These are phyloP conservation scores for Hygrophoropsis aurantiaca DNA, from an alignment of 768 basidiomycete species.

Conservation along the genomic window DNA sequence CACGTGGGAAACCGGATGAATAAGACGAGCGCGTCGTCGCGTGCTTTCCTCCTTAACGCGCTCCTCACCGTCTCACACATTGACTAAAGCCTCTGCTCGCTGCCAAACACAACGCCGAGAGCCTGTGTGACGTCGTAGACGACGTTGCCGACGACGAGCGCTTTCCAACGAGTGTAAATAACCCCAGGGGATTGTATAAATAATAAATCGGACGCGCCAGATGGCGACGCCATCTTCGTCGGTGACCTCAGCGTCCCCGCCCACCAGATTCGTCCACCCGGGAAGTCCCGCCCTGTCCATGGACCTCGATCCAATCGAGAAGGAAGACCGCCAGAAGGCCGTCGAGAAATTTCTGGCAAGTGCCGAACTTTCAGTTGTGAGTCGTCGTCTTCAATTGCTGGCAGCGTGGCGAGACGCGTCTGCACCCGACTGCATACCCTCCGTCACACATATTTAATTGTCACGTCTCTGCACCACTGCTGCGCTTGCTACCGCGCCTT, in stretches of 20 bases:
- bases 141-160: slow-evolving; percentile 14
- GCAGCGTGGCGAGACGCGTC: slow-evolving; percentile 48
- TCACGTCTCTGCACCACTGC: slow-evolving; percentile 6
- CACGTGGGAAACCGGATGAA: slow-evolving; percentile 35
- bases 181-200: slow-evolving; percentile 33
- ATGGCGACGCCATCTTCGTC: slow-evolving; percentile 85
- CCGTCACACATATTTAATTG: slow-evolving; percentile 7
- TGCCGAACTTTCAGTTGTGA: slow-evolving; percentile 78
- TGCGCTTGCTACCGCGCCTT: slow-evolving; percentile 6
- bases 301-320: slow-evolving; percentile 44
- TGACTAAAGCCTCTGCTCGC: slow-evolving; percentile 34
- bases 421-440: slow-evolving; percentile 18
- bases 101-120: slow-evolving; percentile 31
- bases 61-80: slow-evolving; percentile 37
- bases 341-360: slow-evolving; percentile 76
- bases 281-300: slow-evolving; percentile 39
- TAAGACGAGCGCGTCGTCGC: slow-evolving; percentile 37
- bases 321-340: slow-evolving; percentile 63
- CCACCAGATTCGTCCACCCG: slow-evolving; percentile 58
- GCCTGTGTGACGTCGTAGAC: slow-evolving; percentile 4
- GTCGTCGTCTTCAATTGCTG: slow-evolving; percentile 37
- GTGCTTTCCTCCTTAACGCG: slow-evolving; percentile 36
- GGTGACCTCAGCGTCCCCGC: slow-evolving; percentile 80
- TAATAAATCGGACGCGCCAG: slow-evolving; percentile 27
- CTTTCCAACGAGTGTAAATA: slow-evolving; percentile 16